Conservation (phyloP, 2,329 filamentous ascomycete species). For the Chrysoporthe puriensis region DNA sequence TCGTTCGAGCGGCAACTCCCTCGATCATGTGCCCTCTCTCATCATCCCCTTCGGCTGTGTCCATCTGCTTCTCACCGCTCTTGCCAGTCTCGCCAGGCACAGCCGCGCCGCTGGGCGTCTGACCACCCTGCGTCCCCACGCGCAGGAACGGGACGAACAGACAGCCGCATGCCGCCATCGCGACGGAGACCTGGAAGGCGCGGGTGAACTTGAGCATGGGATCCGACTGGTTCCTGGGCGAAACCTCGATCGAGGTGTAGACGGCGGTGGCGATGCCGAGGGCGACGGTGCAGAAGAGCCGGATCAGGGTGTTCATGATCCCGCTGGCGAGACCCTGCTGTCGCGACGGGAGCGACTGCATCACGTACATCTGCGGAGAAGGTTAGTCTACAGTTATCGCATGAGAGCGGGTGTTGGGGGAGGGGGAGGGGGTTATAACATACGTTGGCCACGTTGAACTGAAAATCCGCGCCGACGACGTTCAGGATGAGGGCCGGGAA, state of each 20-base stretch:
- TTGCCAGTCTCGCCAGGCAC: not conserved
- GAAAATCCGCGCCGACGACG: constrained; percentile 69
- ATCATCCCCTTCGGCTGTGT: not conserved
- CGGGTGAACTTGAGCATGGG: constrained; percentile 53
- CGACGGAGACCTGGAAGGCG: constrained; percentile 54
- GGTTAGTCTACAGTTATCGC: not conserved
- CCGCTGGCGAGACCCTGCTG: constrained; percentile 70
- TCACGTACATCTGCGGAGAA: constrained; percentile 65
- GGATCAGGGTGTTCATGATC: constrained; percentile 69
- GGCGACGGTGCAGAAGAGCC: constrained; percentile 61
- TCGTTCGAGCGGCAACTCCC: not conserved
- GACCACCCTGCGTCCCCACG: constrained; percentile 55
- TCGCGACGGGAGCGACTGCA: constrained; percentile 64
- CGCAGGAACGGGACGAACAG: constrained; percentile 55
- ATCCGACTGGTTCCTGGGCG: constrained; percentile 40
- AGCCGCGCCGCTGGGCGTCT: constrained; percentile 2
- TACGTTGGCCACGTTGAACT: constrained; percentile 72
- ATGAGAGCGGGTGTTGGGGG: not conserved
- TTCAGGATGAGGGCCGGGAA: constrained; percentile 65
- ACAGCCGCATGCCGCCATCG: constrained; percentile 47
- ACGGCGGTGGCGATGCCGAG: constrained; percentile 66
- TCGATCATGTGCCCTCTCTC: not conserved
- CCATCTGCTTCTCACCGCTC: not conserved
- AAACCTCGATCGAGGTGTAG: constrained; percentile 53
- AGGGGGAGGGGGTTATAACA: constrained; percentile 33